phyloP scores from a whole-genome alignment of 2,329 filamentous ascomycete genomes.

The Orbilia brochopaga region DNA sequence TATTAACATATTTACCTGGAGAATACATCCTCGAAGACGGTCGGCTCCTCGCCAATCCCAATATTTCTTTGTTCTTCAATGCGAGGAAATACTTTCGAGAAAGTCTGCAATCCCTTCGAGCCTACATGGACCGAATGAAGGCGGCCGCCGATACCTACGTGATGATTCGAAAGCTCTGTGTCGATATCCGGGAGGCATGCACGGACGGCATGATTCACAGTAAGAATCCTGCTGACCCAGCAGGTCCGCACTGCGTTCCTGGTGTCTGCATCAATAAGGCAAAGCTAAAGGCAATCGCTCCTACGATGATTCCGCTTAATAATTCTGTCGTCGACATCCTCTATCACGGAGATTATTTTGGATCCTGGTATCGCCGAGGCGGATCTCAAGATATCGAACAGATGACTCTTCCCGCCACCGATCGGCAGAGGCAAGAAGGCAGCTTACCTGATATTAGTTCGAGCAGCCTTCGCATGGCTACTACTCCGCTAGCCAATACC shows the following conservation, averaged over 20 bases:
- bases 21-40: constrained; percentile 49
- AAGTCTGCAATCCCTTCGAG: constrained; percentile 41
- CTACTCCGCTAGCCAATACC: constrained; percentile 29
- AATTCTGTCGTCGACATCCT: constrained; percentile 46
- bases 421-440: constrained; percentile 33
- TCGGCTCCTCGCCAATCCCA: constrained; percentile 44
- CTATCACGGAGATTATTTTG: constrained; percentile 48
- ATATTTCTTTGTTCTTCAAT: constrained; percentile 46
- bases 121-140: constrained; percentile 45
- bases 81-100: constrained; percentile 46
- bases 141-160: constrained; percentile 46
- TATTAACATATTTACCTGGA: constrained; percentile 47
- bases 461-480: constrained; percentile 42
- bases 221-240: constrained; percentile 8
- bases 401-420: constrained; percentile 49
- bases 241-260: constrained; percentile 35
- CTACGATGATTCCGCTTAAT: constrained; percentile 48
- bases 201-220: constrained; percentile 30
- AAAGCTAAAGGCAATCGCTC: constrained; percentile 35
- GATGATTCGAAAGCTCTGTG: constrained; percentile 45
- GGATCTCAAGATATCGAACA: constrained; percentile 49
- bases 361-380: constrained; percentile 42
- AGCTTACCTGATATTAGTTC: constrained; percentile 50
- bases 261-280: constrained; percentile 44
- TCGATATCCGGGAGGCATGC: constrained; percentile 45